Percentiles rank a stretch among this genome's conserved stretches.
Conservation (phyloP, 768 basidiomycete species). For the Phlebiopsis gigantea region DNA sequence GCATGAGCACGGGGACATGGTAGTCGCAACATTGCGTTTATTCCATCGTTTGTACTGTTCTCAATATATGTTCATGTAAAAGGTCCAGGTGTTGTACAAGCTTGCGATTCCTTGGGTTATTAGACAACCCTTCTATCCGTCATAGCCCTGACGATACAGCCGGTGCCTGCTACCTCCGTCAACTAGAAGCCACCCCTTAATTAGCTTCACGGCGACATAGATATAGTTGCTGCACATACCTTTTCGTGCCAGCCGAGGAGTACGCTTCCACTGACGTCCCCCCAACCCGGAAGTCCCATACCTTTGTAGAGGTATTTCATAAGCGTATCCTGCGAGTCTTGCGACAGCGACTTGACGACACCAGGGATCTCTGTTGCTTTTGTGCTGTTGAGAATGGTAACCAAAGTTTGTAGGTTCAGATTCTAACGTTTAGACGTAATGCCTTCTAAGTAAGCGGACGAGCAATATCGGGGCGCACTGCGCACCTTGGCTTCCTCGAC, state of each 20-base stretch:
- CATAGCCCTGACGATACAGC: constrained; percentile 89
- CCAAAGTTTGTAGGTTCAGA: constrained; percentile 70
- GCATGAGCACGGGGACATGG: too few relatives aligned
- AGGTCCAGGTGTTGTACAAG: constrained; percentile 17
- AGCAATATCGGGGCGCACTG: neutral
- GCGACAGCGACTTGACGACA: constrained; percentile 66
- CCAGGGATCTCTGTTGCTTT: constrained; percentile 81
- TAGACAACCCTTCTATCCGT: constrained; percentile 59
- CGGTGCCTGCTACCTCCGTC: constrained; percentile 90
- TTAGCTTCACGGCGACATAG: neutral
- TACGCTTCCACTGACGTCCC: constrained; percentile 61
- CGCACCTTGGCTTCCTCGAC: constrained; percentile 88
- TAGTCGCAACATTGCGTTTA: too few relatives aligned
- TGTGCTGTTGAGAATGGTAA: constrained; percentile 91
- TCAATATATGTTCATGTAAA: neutral
- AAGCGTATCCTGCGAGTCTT: constrained; percentile 79
- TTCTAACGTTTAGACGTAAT: constrained; percentile 38
- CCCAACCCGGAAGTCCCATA: constrained; percentile 64
- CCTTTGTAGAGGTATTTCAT: constrained; percentile 99
- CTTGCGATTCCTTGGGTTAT: neutral
- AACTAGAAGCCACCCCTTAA: constrained; percentile 43
- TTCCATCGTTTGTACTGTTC: too few relatives aligned
- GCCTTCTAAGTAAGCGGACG: neutral
- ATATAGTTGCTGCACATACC: constrained; percentile 39
- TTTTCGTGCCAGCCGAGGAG: constrained; percentile 94